A percentile compares a stretch with the other conserved stretches of the same genome.
Conservation (phyloP, 306 rosid species). For the Gillenia trifoliata region DNA sequence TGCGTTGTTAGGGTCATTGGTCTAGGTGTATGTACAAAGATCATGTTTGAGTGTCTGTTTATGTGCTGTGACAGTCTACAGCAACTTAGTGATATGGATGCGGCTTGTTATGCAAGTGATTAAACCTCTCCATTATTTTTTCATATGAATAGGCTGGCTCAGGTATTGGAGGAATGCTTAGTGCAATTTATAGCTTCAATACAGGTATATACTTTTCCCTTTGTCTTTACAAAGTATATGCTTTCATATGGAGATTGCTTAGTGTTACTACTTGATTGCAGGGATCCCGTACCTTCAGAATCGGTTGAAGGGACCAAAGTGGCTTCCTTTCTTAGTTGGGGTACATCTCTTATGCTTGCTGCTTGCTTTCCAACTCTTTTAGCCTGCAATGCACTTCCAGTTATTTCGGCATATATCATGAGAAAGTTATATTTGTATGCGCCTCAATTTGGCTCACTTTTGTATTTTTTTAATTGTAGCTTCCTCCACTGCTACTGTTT, state of each 20-base stretch:
- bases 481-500: constrained; percentile 75
- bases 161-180: constrained; percentile 73
- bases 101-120: not conserved
- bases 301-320: constrained; percentile 84
- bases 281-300: constrained; percentile 83
- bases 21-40: not conserved
- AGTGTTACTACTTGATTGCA: constrained; percentile 30
- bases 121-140: constrained; percentile 9
- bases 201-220: constrained; percentile 43
- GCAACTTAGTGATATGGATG: not conserved
- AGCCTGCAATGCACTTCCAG: constrained; percentile 7
- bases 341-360: constrained; percentile 28
- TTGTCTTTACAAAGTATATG: not conserved
- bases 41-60: not conserved
- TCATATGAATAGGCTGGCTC: constrained; percentile 65
- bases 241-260: constrained; percentile 17
- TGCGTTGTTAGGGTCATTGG: not conserved
- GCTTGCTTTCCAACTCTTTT: constrained; percentile 1
- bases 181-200: constrained; percentile 71
- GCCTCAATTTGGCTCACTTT: constrained; percentile 9
- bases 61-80: not conserved
- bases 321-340: constrained; percentile 95
- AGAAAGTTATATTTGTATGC: constrained; percentile 5
- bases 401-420: not conserved
- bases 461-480: constrained; percentile 33